phyloP scores from a whole-genome alignment of 352 stramenopile species.

The Pythium plurisporium region DNA sequence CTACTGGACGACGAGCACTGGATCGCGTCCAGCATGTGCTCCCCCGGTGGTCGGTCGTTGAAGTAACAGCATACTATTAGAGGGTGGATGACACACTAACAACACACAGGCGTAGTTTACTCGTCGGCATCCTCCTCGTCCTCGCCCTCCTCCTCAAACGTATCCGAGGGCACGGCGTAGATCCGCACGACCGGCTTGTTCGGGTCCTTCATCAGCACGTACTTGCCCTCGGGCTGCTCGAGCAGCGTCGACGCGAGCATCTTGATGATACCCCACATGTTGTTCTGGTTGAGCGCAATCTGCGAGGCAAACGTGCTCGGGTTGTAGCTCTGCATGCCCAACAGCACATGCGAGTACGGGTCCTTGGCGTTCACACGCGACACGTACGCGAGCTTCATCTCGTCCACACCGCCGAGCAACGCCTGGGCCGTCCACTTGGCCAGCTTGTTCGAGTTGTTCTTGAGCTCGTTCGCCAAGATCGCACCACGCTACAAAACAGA shows the following conservation, averaged over 20 bases:
- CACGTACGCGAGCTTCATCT: conserved; percentile 99
- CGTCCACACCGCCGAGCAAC: conserved; percentile 92
- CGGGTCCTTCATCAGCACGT: conserved; percentile 97
- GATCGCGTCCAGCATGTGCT: neutral
- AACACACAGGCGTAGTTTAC: conserved; percentile 21
- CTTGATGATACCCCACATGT: conserved; percentile 97
- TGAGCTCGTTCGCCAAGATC: conserved; percentile 97
- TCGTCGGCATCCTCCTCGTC: conserved; percentile 61
- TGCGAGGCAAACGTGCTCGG: conserved; percentile 95
- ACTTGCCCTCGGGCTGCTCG: conserved; percentile 96
- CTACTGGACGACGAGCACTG: neutral
- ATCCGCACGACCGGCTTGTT: conserved; percentile 97
- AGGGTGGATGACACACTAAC: neutral
- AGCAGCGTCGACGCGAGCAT: conserved; percentile 94
- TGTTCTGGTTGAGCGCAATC: conserved; percentile 97
- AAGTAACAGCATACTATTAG: neutral
- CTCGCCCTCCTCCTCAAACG: conserved; percentile 93
- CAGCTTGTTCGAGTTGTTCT: conserved; percentile 99
- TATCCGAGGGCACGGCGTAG: conserved; percentile 94
- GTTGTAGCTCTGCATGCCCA: conserved; percentile 97
- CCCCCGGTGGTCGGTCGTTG: neutral
- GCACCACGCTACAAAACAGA: conserved; percentile 83
- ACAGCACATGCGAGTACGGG: conserved; percentile 93
- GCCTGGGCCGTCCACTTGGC: conserved; percentile 97
- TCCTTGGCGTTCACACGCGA: conserved; percentile 92